Percentiles rank a stretch among this genome's conserved stretches.
These are phyloP conservation scores for Aristolochia californica DNA, from an alignment of 164 flowering plant genomes.

Conservation along the genomic window DNA sequence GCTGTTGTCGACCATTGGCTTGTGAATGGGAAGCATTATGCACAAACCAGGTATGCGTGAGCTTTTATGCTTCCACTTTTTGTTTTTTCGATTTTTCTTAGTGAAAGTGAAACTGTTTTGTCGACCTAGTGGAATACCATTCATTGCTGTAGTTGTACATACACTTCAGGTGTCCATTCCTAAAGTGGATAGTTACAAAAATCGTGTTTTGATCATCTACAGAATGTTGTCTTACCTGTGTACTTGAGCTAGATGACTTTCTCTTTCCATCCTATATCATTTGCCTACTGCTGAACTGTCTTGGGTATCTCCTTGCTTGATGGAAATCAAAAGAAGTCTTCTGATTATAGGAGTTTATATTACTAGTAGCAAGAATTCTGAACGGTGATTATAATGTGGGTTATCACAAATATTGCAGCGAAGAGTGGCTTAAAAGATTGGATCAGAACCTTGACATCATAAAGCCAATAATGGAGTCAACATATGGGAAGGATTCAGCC, in stretches of 20 bases:
- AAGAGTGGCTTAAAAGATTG: conserved; percentile 16
- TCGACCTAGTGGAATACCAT: too few species aligned
- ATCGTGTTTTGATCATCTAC: too few species aligned
- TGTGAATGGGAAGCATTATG: conserved; percentile 83
- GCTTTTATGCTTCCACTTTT: not conserved
- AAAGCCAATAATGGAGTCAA: conserved; percentile 7
- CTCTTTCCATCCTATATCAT: too few species aligned
- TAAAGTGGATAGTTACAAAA: too few species aligned
- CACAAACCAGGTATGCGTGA: conserved; percentile 56
- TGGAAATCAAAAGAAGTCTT: not conserved
- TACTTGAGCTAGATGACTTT: too few species aligned
- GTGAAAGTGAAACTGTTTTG: too few species aligned
- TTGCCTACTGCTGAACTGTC: too few species aligned
- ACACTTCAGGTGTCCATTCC: too few species aligned
- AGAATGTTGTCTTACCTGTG: too few species aligned
- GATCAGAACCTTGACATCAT: conserved; percentile 6
- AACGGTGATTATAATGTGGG: not conserved
- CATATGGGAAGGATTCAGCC: conserved; percentile 9
- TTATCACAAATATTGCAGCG: conserved; percentile 16
- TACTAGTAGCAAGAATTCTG: not conserved
- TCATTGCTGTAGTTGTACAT: too few species aligned
- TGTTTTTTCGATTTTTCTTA: not conserved
- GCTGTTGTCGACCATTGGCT: conserved; percentile 80
- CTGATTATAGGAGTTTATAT: not conserved
- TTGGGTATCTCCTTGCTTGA: too few species aligned